phyloP scores from a whole-genome alignment of 345 rosid genomes.

The Noccaea caerulescens region DNA sequence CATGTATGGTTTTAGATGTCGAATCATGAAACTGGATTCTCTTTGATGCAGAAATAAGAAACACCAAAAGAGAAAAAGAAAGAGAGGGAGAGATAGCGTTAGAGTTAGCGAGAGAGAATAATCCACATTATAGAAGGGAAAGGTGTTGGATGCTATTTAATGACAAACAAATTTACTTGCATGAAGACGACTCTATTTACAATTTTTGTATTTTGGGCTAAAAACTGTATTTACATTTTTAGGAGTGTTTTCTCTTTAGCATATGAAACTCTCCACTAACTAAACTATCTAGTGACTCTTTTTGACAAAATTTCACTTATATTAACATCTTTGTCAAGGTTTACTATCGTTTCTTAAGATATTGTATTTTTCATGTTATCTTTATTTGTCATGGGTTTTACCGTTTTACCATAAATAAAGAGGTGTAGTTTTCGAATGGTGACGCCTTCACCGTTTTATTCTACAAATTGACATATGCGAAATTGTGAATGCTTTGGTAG shows the following conservation, averaged over 20 bases:
- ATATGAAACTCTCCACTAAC: slow-evolving; percentile 22
- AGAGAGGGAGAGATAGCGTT: not conserved
- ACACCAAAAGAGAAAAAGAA: slow-evolving; percentile 2
- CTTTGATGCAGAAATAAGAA: slow-evolving; percentile 20
- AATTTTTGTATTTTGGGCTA: not conserved
- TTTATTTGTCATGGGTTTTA: slow-evolving; percentile 1
- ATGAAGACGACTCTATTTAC: slow-evolving; percentile 32
- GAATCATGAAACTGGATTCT: slow-evolving; percentile 9
- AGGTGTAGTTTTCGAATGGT: slow-evolving; percentile 1
- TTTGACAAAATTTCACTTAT: slow-evolving; percentile 38
- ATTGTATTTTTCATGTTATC: not conserved
- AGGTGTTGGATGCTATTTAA: slow-evolving; percentile 26
- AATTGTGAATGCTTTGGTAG: slow-evolving; percentile 10
- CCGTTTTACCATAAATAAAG: not conserved
- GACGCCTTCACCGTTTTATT: not conserved
- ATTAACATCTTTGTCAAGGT: slow-evolving; percentile 30
- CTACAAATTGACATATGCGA: not conserved
- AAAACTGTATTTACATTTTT: no score
- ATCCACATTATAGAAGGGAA: not conserved
- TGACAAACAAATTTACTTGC: slow-evolving; percentile 36
- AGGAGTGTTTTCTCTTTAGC: not conserved
- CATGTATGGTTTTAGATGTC: slow-evolving; percentile 33
- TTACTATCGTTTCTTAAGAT: slow-evolving; percentile 9
- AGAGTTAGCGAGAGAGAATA: not conserved
- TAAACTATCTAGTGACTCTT: slow-evolving; percentile 33